Evolutionary conservation across 768 basidiomycete species (phyloP), one percentile per base, ranked within the genome.

Genomic region (Suillus ampliporus): DNA sequence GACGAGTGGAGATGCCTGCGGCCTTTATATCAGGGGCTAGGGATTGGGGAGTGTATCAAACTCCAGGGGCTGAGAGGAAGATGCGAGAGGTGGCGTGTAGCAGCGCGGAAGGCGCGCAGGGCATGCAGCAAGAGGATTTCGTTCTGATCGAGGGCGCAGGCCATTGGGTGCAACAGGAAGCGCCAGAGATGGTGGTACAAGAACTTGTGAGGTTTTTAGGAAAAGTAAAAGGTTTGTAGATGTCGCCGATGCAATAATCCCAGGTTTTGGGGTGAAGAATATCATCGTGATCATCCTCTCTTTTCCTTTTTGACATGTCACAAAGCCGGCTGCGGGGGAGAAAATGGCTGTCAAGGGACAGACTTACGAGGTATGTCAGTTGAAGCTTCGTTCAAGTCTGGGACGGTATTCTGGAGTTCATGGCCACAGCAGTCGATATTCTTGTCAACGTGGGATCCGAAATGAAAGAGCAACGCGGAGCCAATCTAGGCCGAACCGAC

Each of bases 121-220:
- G 66, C 23, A 83, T 85, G 79, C n/a, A n/a, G 65, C 72, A 75
- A 40, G 79, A 83, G 38, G 79, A 83, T 38, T 77, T 86, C 37
- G 78, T 86, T n/a, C 63, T 89, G 47, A 73, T 88, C 10, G 74
- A 81, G 2, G 82, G 81, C 4, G 86, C 86, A 0, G 88, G 87
- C 0, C 88, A 88, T 71, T 88, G 87, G 87, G 84, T 83, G 19
- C 86, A 85, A 69, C 85, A 88, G 68, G 87, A 88, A 68, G 64
- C 77, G 34, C 80, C 83, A 14, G 78, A 77, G 48, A 75, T 66
- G 14, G 79, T 88, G 17, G 70, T 84, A 8, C 51, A 73, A 21
- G 72, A 76, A 56, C 60, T 87, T 58, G 54, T 79, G 56, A 61
- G 69, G 34, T 86, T 88, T 66, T 68, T 84, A 63, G 69, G 58